phyloP scores from a whole-genome alignment of 495 filamentous ascomycete species.

The Xylaria longipes region DNA sequence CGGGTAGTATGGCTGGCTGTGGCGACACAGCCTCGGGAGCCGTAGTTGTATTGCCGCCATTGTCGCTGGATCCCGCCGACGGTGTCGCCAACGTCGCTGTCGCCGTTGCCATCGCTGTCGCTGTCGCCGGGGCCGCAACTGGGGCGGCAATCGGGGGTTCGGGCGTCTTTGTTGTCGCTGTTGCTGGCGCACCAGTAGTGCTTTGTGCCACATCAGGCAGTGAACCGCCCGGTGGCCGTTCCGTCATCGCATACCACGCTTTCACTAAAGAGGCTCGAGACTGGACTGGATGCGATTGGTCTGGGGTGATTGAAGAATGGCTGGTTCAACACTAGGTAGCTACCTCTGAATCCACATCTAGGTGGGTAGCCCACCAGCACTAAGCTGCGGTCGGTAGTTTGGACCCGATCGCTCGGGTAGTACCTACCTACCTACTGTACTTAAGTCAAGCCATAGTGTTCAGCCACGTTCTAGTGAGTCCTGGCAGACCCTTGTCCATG shows the following conservation, averaged over 20 bases:
- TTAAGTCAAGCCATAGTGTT: neutral
- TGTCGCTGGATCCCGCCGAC: neutral
- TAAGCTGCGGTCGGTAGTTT: neutral
- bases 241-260: slow-evolving; percentile 13
- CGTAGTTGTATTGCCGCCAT: neutral
- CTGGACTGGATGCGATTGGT: slow-evolving; percentile 3
- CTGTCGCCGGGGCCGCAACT: neutral
- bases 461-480: neutral
- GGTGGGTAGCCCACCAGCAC: neutral
- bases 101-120: neutral
- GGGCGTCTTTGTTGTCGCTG: neutral
- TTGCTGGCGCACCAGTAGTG: neutral
- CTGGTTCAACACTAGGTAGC: neutral
- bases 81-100: neutral
- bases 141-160: neutral
- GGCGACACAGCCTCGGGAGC: neutral
- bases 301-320: slow-evolving; percentile 6
- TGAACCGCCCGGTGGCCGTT: neutral
- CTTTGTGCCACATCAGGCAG: neutral
- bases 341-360: neutral
- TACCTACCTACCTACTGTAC: too few relatives aligned
- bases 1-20: neutral
- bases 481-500: neutral
- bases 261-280: neutral
- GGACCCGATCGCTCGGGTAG: neutral